Evolutionary conservation across 2,329 filamentous ascomycete genomes (phyloP), one percentile per base, ranked within the genome.

Genomic region (Hymenoscyphus linearis): DNA sequence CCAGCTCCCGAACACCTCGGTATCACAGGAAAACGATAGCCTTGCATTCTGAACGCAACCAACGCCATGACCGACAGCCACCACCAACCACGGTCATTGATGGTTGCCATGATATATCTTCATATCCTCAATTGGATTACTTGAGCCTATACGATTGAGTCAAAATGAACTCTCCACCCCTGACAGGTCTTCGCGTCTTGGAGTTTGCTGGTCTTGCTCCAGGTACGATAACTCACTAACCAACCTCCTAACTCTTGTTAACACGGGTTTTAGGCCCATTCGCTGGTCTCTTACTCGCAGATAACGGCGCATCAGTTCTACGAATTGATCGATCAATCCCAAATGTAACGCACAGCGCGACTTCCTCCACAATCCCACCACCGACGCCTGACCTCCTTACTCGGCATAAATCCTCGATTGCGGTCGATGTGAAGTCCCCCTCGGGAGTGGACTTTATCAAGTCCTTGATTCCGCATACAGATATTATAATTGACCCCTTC

Each of bases 401-500:
- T 5, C 86, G 91, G 13, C 88, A 84, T 78, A 98, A 98, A 74
- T 78, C 85, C 60, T 95, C 90, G 34, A 85, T 97, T 64, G 82
- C 86, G 44, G 80, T 97, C 2, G 84, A 97, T 76, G 82, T 97
- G 58, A 96, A 95, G 72, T 82, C 83, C 0, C 67, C 82, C 0
- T 68, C 75, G 0, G 92, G 90, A 6, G 73, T 86, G 13, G 79
- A 80, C 0, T 78, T 97, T 6, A 75, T 96, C 58, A 86, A 85
- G 63, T 77, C 80, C 2, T 80, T 97, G 1, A 76, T 88, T 37
- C 75, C 77, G 16, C 73, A 78, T 16, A 81, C 85, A 60, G 93
- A 98, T 75, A 80, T 97, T 37, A 75, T 98, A 31, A 95, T 98
- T 74, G 95, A 98, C 74, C 93, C 95, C 0, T 98, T 92, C 79